A percentile compares a stretch with the other conserved stretches of the same genome.
phyloP scores from a whole-genome alignment of 2,329 filamentous ascomycete genomes.

The Mycosphaerelloides madeirae region DNA sequence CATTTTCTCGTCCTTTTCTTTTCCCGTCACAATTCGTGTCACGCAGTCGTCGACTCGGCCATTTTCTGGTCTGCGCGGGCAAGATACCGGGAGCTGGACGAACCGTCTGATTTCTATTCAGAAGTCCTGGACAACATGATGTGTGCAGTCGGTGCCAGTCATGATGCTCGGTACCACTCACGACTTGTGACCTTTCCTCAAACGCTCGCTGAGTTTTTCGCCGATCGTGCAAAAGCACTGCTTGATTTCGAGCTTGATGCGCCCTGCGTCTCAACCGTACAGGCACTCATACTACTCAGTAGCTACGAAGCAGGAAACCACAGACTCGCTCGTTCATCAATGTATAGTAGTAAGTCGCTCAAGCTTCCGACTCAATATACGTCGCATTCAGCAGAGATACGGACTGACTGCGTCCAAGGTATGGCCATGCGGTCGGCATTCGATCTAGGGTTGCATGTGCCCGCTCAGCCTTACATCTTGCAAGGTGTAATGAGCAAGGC shows the following conservation, averaged over 20 bases:
- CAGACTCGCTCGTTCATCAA: conserved; percentile 44
- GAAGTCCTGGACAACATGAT: conserved; percentile 22
- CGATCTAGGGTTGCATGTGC: conserved; percentile 42
- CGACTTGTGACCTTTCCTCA: conserved; percentile 36
- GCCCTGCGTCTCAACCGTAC: conserved; percentile 46
- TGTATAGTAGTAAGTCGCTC: conserved; percentile 40
- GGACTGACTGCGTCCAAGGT: conserved; percentile 20
- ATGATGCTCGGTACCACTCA: conserved; percentile 34
- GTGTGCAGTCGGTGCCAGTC: conserved; percentile 34
- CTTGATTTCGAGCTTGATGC: conserved; percentile 46
- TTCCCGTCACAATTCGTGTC: conserved; percentile 46
- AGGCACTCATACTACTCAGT: conserved; percentile 44
- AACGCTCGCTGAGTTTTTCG: conserved; percentile 39
- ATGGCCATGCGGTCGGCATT: conserved; percentile 46
- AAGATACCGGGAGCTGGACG: conserved; percentile 5
- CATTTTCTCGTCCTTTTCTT: conserved; percentile 46
- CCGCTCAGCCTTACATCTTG: conserved; percentile 38
- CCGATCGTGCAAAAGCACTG: conserved; percentile 42
- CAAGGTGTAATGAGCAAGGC: conserved; percentile 36
- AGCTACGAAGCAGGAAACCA: conserved; percentile 42
- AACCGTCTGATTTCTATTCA: conserved; percentile 12
- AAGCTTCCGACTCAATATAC: not conserved
- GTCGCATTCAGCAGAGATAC: not conserved
- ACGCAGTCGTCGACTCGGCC: conserved; percentile 43
- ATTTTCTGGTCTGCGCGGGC: conserved; percentile 22